Base-by-base conservation (phyloP, 1,284 basidiomycete genomes). In the Psilocybe mexicana region DNA sequence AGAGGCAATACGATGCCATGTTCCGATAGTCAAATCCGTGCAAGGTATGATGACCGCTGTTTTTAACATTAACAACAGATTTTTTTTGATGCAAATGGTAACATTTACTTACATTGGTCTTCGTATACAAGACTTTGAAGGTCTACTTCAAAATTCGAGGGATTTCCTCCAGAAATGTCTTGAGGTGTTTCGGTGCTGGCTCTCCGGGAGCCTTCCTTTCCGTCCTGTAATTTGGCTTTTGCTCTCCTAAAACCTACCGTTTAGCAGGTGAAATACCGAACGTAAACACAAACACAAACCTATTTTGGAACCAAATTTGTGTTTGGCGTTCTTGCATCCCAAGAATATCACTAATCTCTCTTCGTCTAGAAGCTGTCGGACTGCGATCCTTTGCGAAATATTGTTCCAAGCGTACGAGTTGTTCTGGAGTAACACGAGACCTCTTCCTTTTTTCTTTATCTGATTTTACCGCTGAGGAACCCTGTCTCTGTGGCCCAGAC, bases 221-320 rank as follows among this genome's bases (percentile, higher is more conserved):
- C 80, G 51, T 87, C 84, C 61, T 84, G 82, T 12, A 87, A 72
- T 68, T 90, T 92, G 1, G 88, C 88, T 68, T 93, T 93, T 44
- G 91, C 90, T 6, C 91, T 87, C 61, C 90, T 92, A 58, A 43
- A 46, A 42, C 26, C 8, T 35, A 43, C 8, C 36, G 35, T 35
- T 48, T 6, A 42, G 47, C 23, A 3, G 7, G 30, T 11, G 12
- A 26, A 23, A 55, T 23, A 42, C 28, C 11, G 36, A 12, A 12
- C 12, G 26, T 2, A 58, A 6, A 42, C 24, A 44, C 23, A 48
- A 25, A 18, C 36, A 67, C 80, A 51, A 61, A 89, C 90, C 90
- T 79, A 67, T 93, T 93, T 70, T 93, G 90, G 68, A 92, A 93
- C 91, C 90, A 92, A 55, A 93, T 89, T 72, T 92, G 90, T 0